Evolutionary conservation across 2,329 filamentous ascomycete genomes (phyloP).

Genomic region (Aspergillus fumigatus): DNA sequence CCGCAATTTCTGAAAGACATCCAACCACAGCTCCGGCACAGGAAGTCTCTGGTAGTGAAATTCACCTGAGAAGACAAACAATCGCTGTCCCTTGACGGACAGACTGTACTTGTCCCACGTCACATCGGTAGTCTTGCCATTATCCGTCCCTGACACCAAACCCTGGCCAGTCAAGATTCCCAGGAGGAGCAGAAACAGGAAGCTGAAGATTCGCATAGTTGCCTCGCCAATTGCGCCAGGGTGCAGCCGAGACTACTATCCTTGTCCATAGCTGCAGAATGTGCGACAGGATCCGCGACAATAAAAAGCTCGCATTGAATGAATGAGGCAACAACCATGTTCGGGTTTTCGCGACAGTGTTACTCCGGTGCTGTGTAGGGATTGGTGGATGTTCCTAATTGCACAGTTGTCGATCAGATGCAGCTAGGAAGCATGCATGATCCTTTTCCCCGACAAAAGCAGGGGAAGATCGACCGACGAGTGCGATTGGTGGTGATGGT

Average conservation of each 20-base stretch:
- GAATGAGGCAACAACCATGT: neutral
- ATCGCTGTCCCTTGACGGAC: slow-evolving; percentile 45
- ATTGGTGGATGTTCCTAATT: slow-evolving; percentile 25
- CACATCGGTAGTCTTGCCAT: slow-evolving; percentile 43
- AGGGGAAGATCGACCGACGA: neutral
- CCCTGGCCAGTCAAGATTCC: slow-evolving; percentile 4
- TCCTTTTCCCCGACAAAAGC: neutral
- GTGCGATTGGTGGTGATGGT: neutral
- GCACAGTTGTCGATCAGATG: neutral
- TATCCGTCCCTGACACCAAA: slow-evolving; percentile 27
- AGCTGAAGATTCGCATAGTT: slow-evolving; percentile 16
- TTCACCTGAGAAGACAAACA: slow-evolving; percentile 48
- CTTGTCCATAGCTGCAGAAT: neutral
- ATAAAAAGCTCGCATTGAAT: neutral
- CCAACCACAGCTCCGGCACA: slow-evolving; percentile 51
- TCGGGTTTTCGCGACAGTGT: slow-evolving; percentile 21
- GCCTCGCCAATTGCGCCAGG: neutral
- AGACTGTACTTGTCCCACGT: slow-evolving; percentile 52
- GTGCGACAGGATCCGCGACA: neutral
- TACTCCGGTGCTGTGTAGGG: slow-evolving; percentile 14
- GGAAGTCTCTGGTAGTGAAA: slow-evolving; percentile 53
- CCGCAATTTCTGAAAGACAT: slow-evolving; percentile 53
- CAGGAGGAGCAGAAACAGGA: slow-evolving; percentile 14
- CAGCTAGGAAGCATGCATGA: neutral
- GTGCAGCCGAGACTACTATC: neutral